These are phyloP conservation scores for Rutstroemia sp. DNA, from an alignment of 2,329 filamentous ascomycete species.

Conservation along the genomic window DNA sequence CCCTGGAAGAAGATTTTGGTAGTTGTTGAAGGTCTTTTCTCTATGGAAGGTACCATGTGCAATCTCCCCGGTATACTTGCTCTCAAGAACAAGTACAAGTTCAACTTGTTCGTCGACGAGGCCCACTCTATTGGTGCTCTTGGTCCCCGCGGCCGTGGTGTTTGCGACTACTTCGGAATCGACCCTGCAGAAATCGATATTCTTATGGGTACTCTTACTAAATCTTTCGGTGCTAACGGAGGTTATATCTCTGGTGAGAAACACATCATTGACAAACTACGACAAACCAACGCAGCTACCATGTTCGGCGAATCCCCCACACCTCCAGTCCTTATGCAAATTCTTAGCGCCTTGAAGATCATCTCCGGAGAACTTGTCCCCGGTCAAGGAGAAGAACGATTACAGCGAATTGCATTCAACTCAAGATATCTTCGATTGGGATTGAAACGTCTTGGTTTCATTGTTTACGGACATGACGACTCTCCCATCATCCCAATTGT, in stretches of 20 bases:
- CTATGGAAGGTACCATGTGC: slow-evolving; percentile 98
- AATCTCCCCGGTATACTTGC: slow-evolving; percentile 85
- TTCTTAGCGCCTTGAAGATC: slow-evolving; percentile 75
- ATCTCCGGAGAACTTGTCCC: slow-evolving; percentile 83
- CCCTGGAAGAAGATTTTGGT: slow-evolving; percentile 99
- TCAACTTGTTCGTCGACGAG: slow-evolving; percentile 90
- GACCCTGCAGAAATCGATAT: slow-evolving; percentile 85
- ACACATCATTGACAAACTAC: slow-evolving; percentile 84
- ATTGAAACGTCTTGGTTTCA: slow-evolving; percentile 92
- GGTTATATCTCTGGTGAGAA: slow-evolving; percentile 91
- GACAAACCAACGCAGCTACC: slow-evolving; percentile 76
- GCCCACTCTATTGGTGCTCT: slow-evolving; percentile 93
- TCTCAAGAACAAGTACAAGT: slow-evolving; percentile 95
- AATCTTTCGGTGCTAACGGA: slow-evolving; percentile 96
- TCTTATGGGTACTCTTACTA: slow-evolving; percentile 96
- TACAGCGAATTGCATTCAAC: slow-evolving; percentile 96
- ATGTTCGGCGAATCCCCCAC: slow-evolving; percentile 82
- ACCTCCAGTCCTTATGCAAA: slow-evolving; percentile 85
- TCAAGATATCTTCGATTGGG: slow-evolving; percentile 96
- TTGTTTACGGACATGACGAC: slow-evolving; percentile 95
- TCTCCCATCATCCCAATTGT: slow-evolving; percentile 93
- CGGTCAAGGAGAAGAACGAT: slow-evolving; percentile 88
- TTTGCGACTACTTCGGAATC: slow-evolving; percentile 95
- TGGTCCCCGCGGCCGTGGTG: slow-evolving; percentile 79
- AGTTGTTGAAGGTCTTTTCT: slow-evolving; percentile 94